Base-by-base conservation (phyloP, 73 alveolate species). In the Loxodes magnus region DNA sequence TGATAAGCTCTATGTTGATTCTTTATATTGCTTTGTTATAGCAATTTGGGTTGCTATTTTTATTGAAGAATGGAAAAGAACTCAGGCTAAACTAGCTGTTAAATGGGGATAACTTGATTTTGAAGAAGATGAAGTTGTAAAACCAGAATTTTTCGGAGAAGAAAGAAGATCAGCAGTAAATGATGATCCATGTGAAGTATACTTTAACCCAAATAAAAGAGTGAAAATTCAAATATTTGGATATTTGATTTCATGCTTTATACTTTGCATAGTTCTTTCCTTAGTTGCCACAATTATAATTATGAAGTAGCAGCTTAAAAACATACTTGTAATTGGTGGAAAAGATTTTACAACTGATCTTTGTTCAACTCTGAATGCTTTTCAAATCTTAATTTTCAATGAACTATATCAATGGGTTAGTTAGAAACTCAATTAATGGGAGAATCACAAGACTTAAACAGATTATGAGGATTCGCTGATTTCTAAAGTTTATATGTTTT, bases 41-140 rank as follows among this genome's bases (percentile, higher is more conserved):
- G 36, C 61, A 19, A 21, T 74, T 25, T 74, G 88, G 88, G 29
- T 64, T 20, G 42, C 74, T 5, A 39, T 64, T 12, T 74, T 74
- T 38, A 56, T 46, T 20, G 88, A 74, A 41, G 28, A 34, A 29
- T 74, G 88, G 88, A 74, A 74, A 33, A 33, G 78, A 20, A 50
- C 42, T 6, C 64, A 74, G 29, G 66, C 37, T 12, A 7, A 29
- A 20, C 69, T 52, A 25, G 41, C 79, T 28, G 71, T 74, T 2
- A 21, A 35, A n/a, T 74, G 70, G 79, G 88, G 88, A 15, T 71
- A 74, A 61, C 35, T 71, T 27, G 66, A 69, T 27, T 74, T 55
- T 43, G 71, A 70, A 51, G 62, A 64, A 17, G 76, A 50, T 60
- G 84, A 74, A 33, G 71, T 57, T 15, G 77, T 46, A 35, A 30